Conservation (phyloP, 148 eudicot species). For the Pouteria glomerata region DNA sequence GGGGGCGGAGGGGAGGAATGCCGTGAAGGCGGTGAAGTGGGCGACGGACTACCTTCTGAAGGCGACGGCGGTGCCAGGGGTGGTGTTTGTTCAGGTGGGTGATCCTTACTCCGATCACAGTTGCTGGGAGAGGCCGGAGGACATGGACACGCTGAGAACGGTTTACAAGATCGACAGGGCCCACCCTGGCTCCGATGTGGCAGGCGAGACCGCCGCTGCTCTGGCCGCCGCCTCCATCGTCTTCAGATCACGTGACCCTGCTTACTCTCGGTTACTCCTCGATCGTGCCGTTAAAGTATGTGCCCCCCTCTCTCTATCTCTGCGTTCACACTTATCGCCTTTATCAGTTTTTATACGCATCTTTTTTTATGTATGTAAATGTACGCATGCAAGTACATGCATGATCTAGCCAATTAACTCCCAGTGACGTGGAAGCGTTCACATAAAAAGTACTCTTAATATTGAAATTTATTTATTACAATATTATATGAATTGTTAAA, state of each 20-base stretch:
- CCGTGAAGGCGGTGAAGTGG: constrained; percentile 79
- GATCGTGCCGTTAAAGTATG: constrained; percentile 72
- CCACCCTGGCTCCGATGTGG: constrained; percentile 94
- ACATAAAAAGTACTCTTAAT: no score
- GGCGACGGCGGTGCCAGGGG: constrained; percentile 57
- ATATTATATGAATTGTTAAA: no score
- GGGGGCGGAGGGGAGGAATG: constrained; percentile 58
- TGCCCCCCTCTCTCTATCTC: background rate
- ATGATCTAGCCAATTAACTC: no score
- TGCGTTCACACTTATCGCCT: background rate
- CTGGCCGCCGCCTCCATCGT: constrained; percentile 90
- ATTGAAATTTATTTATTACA: no score
- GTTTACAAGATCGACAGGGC: constrained; percentile 56
- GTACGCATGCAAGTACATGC: no score
- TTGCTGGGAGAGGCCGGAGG: constrained; percentile 98
- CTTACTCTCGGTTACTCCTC: constrained; percentile 70
- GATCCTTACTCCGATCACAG: constrained; percentile 79
- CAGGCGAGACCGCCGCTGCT: constrained; percentile 96
- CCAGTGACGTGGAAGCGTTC: no score
- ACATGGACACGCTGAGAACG: constrained; percentile 77
- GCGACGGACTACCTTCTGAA: constrained; percentile 80
- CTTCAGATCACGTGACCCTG: constrained; percentile 53
- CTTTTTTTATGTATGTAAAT: no score
- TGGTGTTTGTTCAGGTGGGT: constrained; percentile 78
- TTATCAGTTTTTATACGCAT: no score